Evolutionary conservation across 345 rosid species (phyloP), one percentile per base, ranked within the genome.

Genomic region (Heritiera fomes): DNA sequence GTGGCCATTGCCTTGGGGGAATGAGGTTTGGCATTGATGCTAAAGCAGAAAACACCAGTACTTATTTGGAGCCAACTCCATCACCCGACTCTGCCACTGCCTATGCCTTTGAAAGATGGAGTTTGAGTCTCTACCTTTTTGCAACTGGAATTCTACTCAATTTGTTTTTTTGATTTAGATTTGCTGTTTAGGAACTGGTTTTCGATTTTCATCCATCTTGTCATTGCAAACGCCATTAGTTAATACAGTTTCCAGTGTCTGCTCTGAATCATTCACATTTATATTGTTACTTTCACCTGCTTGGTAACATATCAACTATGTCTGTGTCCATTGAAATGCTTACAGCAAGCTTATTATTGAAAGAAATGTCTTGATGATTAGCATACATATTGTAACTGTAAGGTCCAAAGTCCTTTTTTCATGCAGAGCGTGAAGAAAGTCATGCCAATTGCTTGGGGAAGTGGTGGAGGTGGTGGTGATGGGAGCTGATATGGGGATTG

Each of bases 1-100:
- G 0, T 20, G 93, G 93, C 0, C 93, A 90, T 78, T 90, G 93
- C 82, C 82, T 86, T 70, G 90, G 88, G 18, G 90, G 90, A 18
- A 90, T 88, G 93, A 88, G 91, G 81, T 83, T 90, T 43, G 15
- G 40, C 41, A 49, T 90, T 61, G 68, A 83, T 20, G 88, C 82
- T 11, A 71, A 73, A 55, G 11, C 64, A n/a, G 50, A 34, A 11
- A 73, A 73, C 47, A 71, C 14, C 30, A 56, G 34, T 69, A 73
- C 43, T n/a, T 10, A 34, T 75, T 50, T 30, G 23, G 55, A 23
- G 53, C 81, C 82, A 13, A 60, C 71, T 28, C 62, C 80, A 1
- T 78, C 83, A 15, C 47, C 79, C 30, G 52, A 53, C 20, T 78
- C 81, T 59, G 40, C 45, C 14, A 28, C 18, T 3, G 71, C 8